Evolutionary conservation across 352 stramenopile species (phyloP).

Genomic region (Phytophthora ramorum): DNA sequence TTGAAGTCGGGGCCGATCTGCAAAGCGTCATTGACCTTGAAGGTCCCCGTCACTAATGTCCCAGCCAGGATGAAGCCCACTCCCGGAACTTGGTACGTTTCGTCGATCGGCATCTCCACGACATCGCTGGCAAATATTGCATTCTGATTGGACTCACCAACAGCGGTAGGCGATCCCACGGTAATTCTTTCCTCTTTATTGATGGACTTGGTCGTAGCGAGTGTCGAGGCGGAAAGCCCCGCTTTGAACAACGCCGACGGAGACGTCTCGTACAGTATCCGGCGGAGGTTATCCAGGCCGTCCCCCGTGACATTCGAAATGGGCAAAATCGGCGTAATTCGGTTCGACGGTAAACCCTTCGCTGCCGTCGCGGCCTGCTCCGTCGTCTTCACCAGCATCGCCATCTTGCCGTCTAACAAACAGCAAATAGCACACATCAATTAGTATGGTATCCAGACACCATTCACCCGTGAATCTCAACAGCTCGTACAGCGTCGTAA

Average conservation of each 20-base stretch:
- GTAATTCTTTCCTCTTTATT: slow-evolving; percentile 53
- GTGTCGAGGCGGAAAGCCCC: slow-evolving; percentile 62
- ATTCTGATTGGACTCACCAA: slow-evolving; percentile 25
- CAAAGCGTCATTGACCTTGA: slow-evolving; percentile 89
- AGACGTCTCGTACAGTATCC: slow-evolving; percentile 76
- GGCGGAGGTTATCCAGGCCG: slow-evolving; percentile 81
- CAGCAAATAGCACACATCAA: slow-evolving; percentile 5
- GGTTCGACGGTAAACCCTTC: slow-evolving; percentile 90
- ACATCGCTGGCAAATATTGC: slow-evolving; percentile 40
- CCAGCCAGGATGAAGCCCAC: slow-evolving; percentile 95
- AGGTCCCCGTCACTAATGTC: slow-evolving; percentile 92
- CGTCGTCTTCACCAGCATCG: slow-evolving; percentile 92
- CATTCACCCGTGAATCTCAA: neutral
- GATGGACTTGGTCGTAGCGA: slow-evolving; percentile 66
- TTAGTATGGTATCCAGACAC: neutral
- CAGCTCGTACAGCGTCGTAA: slow-evolving; percentile 72
- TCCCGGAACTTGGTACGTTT: slow-evolving; percentile 93
- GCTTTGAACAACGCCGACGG: slow-evolving; percentile 78
- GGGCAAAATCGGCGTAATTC: slow-evolving; percentile 96
- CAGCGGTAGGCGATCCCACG: slow-evolving; percentile 12
- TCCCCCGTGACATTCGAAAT: slow-evolving; percentile 98
- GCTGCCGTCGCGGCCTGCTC: slow-evolving; percentile 88
- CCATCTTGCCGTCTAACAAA: slow-evolving; percentile 89
- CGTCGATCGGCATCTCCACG: slow-evolving; percentile 89
- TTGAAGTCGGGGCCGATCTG: slow-evolving; percentile 92